Evolutionary conservation across 345 rosid genomes (phyloP).

Genomic region (Moringa oleifera): DNA sequence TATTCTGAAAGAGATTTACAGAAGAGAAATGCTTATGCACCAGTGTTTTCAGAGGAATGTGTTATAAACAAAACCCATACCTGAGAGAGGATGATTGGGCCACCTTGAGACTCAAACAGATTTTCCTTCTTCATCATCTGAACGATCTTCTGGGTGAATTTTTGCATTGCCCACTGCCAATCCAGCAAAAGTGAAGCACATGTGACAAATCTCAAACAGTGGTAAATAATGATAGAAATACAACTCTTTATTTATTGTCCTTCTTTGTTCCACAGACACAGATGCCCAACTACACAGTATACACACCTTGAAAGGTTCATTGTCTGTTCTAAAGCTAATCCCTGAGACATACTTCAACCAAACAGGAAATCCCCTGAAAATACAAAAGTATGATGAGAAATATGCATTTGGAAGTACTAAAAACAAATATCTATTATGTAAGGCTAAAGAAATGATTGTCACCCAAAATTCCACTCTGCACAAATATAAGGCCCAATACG

Average conservation of each 20-base stretch:
- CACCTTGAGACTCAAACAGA: conserved; percentile 74
- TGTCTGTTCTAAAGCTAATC: conserved; percentile 2
- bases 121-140: conserved; percentile 69
- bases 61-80: conserved; percentile 21
- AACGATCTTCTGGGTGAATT: conserved; percentile 70
- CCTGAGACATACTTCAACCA: neutral
- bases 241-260: no score
- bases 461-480: conserved; percentile 84
- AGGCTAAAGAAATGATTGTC: neutral
- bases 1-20: no score
- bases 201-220: neutral
- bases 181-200: conserved; percentile 11
- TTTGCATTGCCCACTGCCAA: conserved; percentile 51
- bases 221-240: no score
- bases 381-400: neutral
- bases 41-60: neutral
- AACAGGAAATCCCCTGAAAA: conserved; percentile 63
- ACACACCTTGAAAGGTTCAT: conserved; percentile 5
- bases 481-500: conserved; percentile 77
- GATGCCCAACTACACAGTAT: no score
- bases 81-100: conserved; percentile 86
- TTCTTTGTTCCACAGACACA: neutral
- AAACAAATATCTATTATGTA: neutral
- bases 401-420: neutral
- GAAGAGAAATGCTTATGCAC: neutral